phyloP scores from a whole-genome alignment of 768 basidiomycete species.

The Terana coerulea region DNA sequence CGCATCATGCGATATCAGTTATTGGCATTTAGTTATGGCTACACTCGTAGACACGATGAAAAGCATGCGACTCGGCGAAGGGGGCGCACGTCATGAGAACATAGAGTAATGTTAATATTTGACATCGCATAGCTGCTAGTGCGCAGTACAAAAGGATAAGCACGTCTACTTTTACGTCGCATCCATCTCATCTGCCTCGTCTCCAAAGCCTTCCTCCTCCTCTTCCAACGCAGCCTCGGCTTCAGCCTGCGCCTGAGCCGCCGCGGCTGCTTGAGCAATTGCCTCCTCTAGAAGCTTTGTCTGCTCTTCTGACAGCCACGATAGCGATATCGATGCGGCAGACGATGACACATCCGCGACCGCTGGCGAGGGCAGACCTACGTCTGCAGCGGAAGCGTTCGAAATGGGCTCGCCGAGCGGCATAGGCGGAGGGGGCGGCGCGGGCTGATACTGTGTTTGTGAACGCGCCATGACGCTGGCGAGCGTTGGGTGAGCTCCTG shows the following conservation, averaged over 20 bases:
- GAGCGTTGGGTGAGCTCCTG: constrained; percentile 9
- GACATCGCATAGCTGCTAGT: no score
- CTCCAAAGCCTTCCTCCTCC: constrained; percentile 52
- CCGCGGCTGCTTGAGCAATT: constrained; percentile 69
- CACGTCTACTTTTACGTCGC: no score
- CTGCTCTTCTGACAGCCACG: constrained; percentile 73
- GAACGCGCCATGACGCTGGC: constrained; percentile 13
- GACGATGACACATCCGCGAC: background rate
- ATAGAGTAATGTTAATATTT: no score
- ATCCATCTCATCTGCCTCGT: constrained; percentile 28
- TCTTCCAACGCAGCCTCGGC: constrained; percentile 76
- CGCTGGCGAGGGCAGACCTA: background rate
- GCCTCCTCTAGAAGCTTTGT: constrained; percentile 65
- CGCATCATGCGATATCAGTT: no score
- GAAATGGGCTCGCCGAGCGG: background rate
- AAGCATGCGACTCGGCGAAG: no score
- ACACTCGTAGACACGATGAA: no score
- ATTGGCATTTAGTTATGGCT: no score
- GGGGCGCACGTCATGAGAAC: no score
- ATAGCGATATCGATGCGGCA: constrained; percentile 40
- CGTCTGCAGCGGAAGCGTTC: background rate
- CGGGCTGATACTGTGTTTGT: constrained; percentile 10
- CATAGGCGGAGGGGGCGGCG: constrained; percentile 7
- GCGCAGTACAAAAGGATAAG: no score
- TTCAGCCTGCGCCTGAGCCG: constrained; percentile 75